Evolutionary conservation across 2,329 filamentous ascomycete species (phyloP).

Genomic region (Diatrype stigma): DNA sequence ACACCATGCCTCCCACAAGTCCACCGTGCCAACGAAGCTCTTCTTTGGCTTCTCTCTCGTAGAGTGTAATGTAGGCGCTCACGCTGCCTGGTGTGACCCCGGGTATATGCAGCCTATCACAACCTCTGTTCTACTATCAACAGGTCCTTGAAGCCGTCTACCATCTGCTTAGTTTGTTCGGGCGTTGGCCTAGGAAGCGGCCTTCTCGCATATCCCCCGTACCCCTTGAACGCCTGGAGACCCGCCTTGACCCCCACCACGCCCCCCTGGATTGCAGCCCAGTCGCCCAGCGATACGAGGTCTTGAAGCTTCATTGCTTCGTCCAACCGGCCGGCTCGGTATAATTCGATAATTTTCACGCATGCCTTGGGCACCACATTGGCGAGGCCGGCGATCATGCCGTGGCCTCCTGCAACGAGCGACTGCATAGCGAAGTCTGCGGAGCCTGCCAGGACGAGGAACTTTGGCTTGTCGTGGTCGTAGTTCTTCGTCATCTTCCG

Average conservation of each 20-base stretch:
- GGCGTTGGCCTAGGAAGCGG: slow-evolving; percentile 48
- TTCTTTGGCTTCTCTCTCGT: too few species aligned
- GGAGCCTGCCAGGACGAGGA: slow-evolving; percentile 68
- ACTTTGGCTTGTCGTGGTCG: slow-evolving; percentile 39
- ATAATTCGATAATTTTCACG: slow-evolving; percentile 57
- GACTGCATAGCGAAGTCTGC: slow-evolving; percentile 70
- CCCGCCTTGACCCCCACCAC: slow-evolving; percentile 69
- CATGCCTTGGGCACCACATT: slow-evolving; percentile 68
- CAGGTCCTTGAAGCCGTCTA: slow-evolving; percentile 52
- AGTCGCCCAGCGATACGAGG: slow-evolving; percentile 64
- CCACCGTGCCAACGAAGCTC: too few species aligned
- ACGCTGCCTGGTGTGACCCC: slow-evolving; percentile 3
- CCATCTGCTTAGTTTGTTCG: slow-evolving; percentile 48
- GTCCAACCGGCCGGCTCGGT: slow-evolving; percentile 48
- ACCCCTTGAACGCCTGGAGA: slow-evolving; percentile 62
- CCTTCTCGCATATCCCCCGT: slow-evolving; percentile 53
- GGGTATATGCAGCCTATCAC: slow-evolving; percentile 23
- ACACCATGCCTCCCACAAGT: too few species aligned
- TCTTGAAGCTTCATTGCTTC: slow-evolving; percentile 64
- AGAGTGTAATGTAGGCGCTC: too few species aligned
- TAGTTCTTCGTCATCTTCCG: slow-evolving; percentile 36
- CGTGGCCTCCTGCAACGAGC: slow-evolving; percentile 63
- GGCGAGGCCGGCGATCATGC: slow-evolving; percentile 67
- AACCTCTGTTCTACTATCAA: slow-evolving; percentile 48
- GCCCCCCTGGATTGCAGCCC: slow-evolving; percentile 67